Evolutionary conservation across 2,329 filamentous ascomycete genomes (phyloP).

Genomic region (Botryotinia globosa): DNA sequence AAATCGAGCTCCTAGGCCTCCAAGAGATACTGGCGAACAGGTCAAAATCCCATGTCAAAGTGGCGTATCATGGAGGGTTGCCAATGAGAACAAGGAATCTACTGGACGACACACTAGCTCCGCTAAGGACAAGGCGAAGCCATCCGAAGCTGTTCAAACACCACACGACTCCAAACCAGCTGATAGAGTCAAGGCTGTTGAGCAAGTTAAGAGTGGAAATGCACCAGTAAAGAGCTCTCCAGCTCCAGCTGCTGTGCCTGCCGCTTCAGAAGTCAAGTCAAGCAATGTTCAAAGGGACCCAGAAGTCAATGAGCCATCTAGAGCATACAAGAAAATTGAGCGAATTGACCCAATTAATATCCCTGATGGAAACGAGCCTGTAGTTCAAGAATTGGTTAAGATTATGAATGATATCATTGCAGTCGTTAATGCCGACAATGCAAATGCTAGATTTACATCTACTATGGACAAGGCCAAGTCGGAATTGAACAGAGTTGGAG

Average conservation of each 20-base stretch:
- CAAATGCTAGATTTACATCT: constrained; percentile 71
- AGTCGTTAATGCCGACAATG: constrained; percentile 83
- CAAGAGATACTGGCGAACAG: constrained; percentile 60
- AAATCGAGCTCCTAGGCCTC: constrained; percentile 30
- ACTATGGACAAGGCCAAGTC: constrained; percentile 83
- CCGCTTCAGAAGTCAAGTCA: constrained; percentile 30
- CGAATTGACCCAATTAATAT: constrained; percentile 77
- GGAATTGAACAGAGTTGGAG: constrained; percentile 73
- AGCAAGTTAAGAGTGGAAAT: constrained; percentile 39
- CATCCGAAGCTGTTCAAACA: constrained; percentile 34
- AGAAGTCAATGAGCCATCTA: constrained; percentile 65
- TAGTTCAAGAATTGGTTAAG: constrained; percentile 90
- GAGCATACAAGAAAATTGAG: constrained; percentile 57
- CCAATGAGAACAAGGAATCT: constrained; percentile 55
- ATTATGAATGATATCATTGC: constrained; percentile 96
- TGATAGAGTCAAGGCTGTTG: constrained; percentile 38
- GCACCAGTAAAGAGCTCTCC: constrained; percentile 28
- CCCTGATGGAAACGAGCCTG: constrained; percentile 73
- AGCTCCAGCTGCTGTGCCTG: constrained; percentile 22
- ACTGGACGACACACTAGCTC: constrained; percentile 61
- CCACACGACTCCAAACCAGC: constrained; percentile 32
- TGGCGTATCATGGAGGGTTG: constrained; percentile 77
- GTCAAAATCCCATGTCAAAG: constrained; percentile 83
- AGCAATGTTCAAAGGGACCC: constrained; percentile 45
- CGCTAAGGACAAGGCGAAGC: constrained; percentile 31